Conservation (phyloP, 352 stramenopile species). For the Blastocystis hominis region DNA sequence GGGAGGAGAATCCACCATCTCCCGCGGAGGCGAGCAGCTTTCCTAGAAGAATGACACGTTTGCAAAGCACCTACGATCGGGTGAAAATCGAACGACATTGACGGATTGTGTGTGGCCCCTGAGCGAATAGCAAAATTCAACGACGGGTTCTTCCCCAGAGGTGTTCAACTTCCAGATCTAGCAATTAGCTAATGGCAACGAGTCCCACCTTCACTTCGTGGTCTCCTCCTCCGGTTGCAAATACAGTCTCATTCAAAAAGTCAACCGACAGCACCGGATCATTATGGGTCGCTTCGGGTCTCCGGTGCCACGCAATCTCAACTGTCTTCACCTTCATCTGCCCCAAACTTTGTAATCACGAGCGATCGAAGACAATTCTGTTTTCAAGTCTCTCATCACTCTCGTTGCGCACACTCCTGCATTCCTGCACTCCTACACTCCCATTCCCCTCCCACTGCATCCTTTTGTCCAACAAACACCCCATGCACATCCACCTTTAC, state of each 20-base stretch:
- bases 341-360: background rate
- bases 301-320: conserved; percentile 35
- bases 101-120: conserved; percentile 31
- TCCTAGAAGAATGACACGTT: background rate
- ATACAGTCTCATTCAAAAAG: conserved; percentile 16
- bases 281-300: conserved; percentile 44
- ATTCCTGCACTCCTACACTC: too few relatives aligned
- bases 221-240: conserved; percentile 33
- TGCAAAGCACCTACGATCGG: background rate
- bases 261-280: conserved; percentile 45
- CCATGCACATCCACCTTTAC: background rate
- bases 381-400: too few relatives aligned
- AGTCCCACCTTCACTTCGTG: conserved; percentile 24
- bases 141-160: conserved; percentile 22
- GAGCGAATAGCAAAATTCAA: conserved; percentile 29
- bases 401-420: too few relatives aligned
- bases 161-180: conserved; percentile 54
- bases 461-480: background rate
- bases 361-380: background rate
- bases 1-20: background rate
- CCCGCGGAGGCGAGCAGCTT: conserved; percentile 14
- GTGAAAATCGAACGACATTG: conserved; percentile 47
- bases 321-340: conserved; percentile 44
- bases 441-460: too few relatives aligned
- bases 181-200: background rate